These are phyloP conservation scores for Oenanthe javanica DNA, from an alignment of 140 eudicot species.

Conservation along the genomic window DNA sequence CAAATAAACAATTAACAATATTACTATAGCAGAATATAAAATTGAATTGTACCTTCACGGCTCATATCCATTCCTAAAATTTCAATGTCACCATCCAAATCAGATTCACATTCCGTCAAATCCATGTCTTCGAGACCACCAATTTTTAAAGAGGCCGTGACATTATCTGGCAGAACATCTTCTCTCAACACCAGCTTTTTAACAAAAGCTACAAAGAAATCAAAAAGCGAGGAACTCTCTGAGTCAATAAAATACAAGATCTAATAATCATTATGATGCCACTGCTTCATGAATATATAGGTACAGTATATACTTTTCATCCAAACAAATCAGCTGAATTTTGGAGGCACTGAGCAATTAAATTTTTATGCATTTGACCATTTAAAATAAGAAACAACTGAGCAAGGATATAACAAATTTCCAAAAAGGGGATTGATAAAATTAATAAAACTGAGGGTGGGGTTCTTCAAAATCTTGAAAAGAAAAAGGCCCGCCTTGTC, in stretches of 20 bases:
- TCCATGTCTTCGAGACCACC: constrained; percentile 29
- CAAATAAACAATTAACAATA: not conserved
- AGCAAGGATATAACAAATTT: not conserved
- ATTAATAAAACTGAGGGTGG: not conserved
- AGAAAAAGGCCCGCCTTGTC: not conserved
- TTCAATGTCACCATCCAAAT: constrained; percentile 20
- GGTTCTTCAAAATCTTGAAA: constrained; percentile 1
- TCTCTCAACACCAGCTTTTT: constrained; percentile 39
- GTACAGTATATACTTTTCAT: not conserved
- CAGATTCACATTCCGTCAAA: constrained; percentile 31
- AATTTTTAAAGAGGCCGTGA: constrained; percentile 32
- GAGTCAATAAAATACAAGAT: not conserved
- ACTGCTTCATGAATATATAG: not conserved
- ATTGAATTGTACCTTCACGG: constrained; percentile 28
- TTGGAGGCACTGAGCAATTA: not conserved
- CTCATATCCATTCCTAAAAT: constrained; percentile 24
- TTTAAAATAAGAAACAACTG: not conserved
- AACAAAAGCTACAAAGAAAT: constrained; percentile 44
- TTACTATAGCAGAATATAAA: not conserved
- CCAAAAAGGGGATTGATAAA: not conserved
- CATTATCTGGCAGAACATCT: constrained; percentile 28
- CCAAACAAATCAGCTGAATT: not conserved
- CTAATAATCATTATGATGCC: not conserved
- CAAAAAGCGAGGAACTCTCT: not conserved
- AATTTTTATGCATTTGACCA: not conserved